phyloP scores from a whole-genome alignment of 2,329 filamentous ascomycete species.

The Curvularia eragrostidis region DNA sequence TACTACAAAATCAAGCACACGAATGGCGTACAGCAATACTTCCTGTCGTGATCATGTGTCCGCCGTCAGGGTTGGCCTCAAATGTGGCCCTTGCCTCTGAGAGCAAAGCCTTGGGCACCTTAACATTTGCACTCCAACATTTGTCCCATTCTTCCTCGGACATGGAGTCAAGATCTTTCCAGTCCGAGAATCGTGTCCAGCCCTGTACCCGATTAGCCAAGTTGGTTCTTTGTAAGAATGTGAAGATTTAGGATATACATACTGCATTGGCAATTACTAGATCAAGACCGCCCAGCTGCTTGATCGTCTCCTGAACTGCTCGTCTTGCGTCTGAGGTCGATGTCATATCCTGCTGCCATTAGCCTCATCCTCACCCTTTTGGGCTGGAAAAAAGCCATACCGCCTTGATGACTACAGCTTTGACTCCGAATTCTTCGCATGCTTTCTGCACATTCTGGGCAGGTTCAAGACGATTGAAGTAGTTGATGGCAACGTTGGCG shows the following conservation, averaged over 20 bases:
- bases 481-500: constrained; percentile 76
- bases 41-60: constrained; percentile 68
- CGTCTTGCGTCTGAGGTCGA: constrained; percentile 64
- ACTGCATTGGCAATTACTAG: constrained; percentile 78
- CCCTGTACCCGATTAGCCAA: constrained; percentile 51
- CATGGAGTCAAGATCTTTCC: constrained; percentile 65
- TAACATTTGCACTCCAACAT: constrained; percentile 70
- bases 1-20: not conserved
- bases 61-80: constrained; percentile 67
- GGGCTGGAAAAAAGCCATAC: constrained; percentile 48
- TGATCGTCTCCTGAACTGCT: constrained; percentile 65
- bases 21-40: constrained; percentile 61
- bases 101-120: constrained; percentile 58
- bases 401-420: constrained; percentile 66
- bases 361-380: not conserved
- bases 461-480: constrained; percentile 65
- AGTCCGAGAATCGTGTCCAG: constrained; percentile 67
- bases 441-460: constrained; percentile 66
- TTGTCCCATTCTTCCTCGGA: constrained; percentile 69
- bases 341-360: constrained; percentile 63
- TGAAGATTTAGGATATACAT: constrained; percentile 23
- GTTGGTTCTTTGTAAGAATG: not conserved
- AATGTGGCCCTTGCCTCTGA: constrained; percentile 66
- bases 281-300: constrained; percentile 73
- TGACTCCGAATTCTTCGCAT: constrained; percentile 60